phyloP scores from a whole-genome alignment of 768 basidiomycete genomes.

The Melanogaster broomeanus region DNA sequence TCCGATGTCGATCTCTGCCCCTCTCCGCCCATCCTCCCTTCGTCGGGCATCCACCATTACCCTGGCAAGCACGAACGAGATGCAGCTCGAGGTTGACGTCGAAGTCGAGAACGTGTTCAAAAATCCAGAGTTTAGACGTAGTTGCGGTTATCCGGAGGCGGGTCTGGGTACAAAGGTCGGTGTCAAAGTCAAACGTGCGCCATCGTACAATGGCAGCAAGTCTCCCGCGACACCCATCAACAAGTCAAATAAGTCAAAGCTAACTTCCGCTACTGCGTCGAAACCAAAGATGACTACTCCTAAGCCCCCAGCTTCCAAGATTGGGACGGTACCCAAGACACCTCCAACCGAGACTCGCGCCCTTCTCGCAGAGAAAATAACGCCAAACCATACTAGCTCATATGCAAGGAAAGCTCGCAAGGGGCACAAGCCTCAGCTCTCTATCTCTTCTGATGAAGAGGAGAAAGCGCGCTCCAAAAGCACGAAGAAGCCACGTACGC shows the following conservation, averaged over 20 bases:
- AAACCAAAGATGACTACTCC: conserved; percentile 4
- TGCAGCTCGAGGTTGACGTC: conserved; percentile 4
- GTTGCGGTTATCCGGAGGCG: conserved; percentile 16
- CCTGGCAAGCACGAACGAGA: conserved; percentile 21
- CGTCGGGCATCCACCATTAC: conserved; percentile 36
- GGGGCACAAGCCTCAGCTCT: conserved; percentile 42
- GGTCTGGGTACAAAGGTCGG: conserved; percentile 18
- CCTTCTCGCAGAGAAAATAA: conserved; percentile 17
- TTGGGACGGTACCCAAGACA: conserved; percentile 20
- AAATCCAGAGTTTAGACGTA: conserved; percentile 9
- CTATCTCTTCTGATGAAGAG: conserved; percentile 74
- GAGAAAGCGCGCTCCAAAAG: conserved; percentile 61
- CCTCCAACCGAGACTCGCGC: conserved; percentile 20
- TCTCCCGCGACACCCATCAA: conserved; percentile 5
- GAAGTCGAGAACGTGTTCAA: conserved; percentile 13
- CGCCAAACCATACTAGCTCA: conserved; percentile 11
- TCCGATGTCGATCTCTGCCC: conserved; percentile 37
- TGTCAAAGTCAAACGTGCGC: conserved; percentile 45
- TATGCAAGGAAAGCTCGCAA: conserved; percentile 30
- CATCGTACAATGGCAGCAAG: conserved; percentile 47
- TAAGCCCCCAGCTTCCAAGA: conserved; percentile 2
- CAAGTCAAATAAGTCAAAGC: conserved; percentile 18
- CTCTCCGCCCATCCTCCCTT: conserved; percentile 47
- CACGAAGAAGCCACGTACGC: conserved; percentile 61
- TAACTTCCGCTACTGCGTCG: background rate